Conservation (phyloP, 140 eudicot genomes). For the Erigeron philadelphicus region DNA sequence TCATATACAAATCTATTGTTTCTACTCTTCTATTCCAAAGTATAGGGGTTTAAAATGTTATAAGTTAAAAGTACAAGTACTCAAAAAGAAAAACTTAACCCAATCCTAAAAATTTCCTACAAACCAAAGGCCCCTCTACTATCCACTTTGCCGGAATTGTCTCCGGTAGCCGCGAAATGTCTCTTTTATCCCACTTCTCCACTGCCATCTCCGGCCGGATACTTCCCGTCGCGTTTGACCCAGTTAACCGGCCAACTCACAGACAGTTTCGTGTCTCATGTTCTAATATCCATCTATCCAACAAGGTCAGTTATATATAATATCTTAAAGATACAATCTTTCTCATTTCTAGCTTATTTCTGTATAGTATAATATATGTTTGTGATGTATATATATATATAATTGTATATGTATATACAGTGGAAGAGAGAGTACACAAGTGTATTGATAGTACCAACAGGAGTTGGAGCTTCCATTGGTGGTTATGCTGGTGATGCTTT, state of each 20-base stretch:
- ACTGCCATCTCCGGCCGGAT: conserved; percentile 14
- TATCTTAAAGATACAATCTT: not conserved
- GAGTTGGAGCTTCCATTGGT: conserved; percentile 91
- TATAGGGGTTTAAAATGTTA: conserved; percentile 8
- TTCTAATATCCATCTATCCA: conserved; percentile 23
- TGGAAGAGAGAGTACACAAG: conserved; percentile 70
- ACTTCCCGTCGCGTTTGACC: conserved; percentile 14
- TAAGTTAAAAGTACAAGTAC: conserved; percentile 15
- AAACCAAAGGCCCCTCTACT: not conserved
- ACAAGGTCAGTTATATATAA: conserved; percentile 24
- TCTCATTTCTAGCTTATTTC: not conserved
- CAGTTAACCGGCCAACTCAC: conserved; percentile 9
- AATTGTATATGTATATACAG: conserved; percentile 30
- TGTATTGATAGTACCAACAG: conserved; percentile 95
- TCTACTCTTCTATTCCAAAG: not conserved
- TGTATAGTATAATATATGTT: not conserved
- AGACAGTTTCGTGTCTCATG: conserved; percentile 25
- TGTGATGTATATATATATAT: not conserved
- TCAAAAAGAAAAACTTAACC: conserved; percentile 16
- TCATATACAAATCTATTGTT: too few species aligned
- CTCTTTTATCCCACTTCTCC: conserved; percentile 20
- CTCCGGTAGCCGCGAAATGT: conserved; percentile 28
- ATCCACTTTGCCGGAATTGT: conserved; percentile 22
- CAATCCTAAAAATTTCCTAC: conserved; percentile 13
- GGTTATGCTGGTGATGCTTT: conserved; percentile 98